Evolutionary conservation across 2,329 filamentous ascomycete genomes (phyloP), one percentile per base, ranked within the genome.

Genomic region (Davidsoniella neocaledoniae): DNA sequence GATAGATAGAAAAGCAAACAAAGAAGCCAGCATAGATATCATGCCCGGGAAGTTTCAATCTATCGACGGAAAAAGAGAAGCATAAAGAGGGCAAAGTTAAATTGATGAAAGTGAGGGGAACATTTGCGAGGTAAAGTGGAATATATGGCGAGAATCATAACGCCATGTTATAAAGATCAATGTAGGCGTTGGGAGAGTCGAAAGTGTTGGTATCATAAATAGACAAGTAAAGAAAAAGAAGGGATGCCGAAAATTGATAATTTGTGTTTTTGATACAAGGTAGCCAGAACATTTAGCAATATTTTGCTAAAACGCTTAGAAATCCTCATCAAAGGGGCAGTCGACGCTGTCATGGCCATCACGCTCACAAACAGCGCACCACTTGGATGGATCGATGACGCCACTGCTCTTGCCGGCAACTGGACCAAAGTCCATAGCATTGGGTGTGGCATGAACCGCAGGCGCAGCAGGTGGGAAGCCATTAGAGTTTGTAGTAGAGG

Each of bases 321-420:
- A 83, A 26, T 78, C 79, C 63, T 93, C 86, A 66, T 94, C 88
- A 64, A 94, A 83, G 10, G 88, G 87, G 65, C 88, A 94, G 64
- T 93, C 86, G 54, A 94, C 88, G 60, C 90, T 95, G 64, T 95
- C 85, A 62, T 98, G 91, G 12, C 91, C 91, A 60, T 98, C 91
- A 54, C 86, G 79, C 69, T 98, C 91, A 62, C 91, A 98, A 42
- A 96, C 71, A 14, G 91, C 91, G 65, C 91, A 98, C 91, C 91
- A 98, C 67, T 94, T 95, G 54, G 81, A 76, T 49, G 81, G 77
- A 59, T 96, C 86, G 56, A 90, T 72, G 43, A 85, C 68, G 1
- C 83, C 83, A 50, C 79, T 86, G 56, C 81, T 77, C 67, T 86
- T 90, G 48, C 85, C 85, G 4, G 84, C 81, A 21, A 86, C 74